phyloP scores from a whole-genome alignment of 192 early-diverging fungal species.

The Backusella australiensis region DNA sequence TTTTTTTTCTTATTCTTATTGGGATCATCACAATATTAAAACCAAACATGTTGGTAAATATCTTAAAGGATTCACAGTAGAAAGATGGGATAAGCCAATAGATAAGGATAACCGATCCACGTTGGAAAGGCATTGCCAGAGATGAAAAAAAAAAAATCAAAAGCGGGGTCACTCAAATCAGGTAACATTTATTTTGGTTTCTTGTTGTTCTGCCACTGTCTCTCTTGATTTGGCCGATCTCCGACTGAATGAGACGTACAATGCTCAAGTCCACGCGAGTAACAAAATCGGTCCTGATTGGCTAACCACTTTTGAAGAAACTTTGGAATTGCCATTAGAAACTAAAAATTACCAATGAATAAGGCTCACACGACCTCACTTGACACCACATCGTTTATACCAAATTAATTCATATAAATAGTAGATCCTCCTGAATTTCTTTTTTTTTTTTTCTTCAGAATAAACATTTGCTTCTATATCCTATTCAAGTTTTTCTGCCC shows the following conservation, averaged over 20 bases:
- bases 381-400: background rate
- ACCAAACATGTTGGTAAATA: background rate
- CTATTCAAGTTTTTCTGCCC: background rate
- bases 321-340: background rate
- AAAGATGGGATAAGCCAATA: background rate
- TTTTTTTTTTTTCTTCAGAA: constrained; percentile 2
- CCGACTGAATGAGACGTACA: background rate
- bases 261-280: background rate
- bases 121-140: background rate
- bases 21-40: background rate
- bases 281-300: background rate
- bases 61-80: background rate
- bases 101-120: background rate
- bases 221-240: background rate
- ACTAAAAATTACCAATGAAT: constrained; percentile 13
- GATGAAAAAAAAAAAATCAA: background rate
- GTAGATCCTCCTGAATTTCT: background rate
- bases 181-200: background rate
- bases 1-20: background rate
- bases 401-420: constrained; percentile 6
- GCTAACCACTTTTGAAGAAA: background rate
- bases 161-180: background rate
- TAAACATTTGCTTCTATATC: background rate
- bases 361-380: constrained; percentile 21
- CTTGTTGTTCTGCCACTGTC: background rate